A percentile compares a stretch with the other conserved stretches of the same genome.
These are phyloP conservation scores for Cryptococcus jaspeensis DNA, from an alignment of 1,284 basidiomycete genomes.

Conservation along the genomic window DNA sequence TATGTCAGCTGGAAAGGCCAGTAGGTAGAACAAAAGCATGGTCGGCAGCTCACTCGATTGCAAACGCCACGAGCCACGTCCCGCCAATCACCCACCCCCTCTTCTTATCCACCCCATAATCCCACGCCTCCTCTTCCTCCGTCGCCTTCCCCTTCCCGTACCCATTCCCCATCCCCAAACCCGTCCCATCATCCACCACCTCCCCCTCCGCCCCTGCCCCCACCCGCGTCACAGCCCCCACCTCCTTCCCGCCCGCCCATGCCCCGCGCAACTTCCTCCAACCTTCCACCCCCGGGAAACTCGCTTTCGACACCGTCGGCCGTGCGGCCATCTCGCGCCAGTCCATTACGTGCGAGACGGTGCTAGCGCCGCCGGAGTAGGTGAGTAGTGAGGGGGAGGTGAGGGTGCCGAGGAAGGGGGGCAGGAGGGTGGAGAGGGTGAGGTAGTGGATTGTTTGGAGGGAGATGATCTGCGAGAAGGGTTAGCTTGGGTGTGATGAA, in stretches of 20 bases:
- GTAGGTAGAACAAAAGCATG: too few species aligned
- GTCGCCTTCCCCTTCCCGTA: slow-evolving; percentile 10
- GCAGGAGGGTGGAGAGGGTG: slow-evolving; percentile 76
- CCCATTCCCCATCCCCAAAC: slow-evolving; percentile 8
- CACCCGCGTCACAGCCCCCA: slow-evolving; percentile 29
- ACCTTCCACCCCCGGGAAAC: slow-evolving; percentile 30
- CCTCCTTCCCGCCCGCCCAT: slow-evolving; percentile 49
- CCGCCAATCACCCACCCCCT: slow-evolving; percentile 83
- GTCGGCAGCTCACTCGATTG: slow-evolving; percentile 70
- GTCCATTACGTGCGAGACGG: slow-evolving; percentile 69
- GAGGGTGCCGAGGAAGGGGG: slow-evolving; percentile 71
- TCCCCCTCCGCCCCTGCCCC: too few species aligned
- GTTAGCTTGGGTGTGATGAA: not conserved
- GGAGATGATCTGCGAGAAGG: slow-evolving; percentile 69
- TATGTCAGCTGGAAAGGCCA: not conserved
- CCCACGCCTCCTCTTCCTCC: slow-evolving; percentile 45
- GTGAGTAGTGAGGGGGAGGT: slow-evolving; percentile 70
- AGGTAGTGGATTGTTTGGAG: slow-evolving; percentile 92
- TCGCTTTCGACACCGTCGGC: slow-evolving; percentile 60
- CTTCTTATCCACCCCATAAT: slow-evolving; percentile 62
- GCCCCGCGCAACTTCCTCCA: slow-evolving; percentile 57
- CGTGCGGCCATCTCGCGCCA: slow-evolving; percentile 91
- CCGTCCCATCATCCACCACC: slow-evolving; percentile 3
- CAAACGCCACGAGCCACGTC: slow-evolving; percentile 76
- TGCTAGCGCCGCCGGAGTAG: slow-evolving; percentile 64